These are phyloP conservation scores for barley (Hordeum vulgare) DNA, from an alignment of 176 grass and related monocot species.

Conservation along the genomic window MorexV3_pseudomolecules_assembly NC_058519.1:37004333-37004832, in stretches of 20 bases:
- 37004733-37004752: background rate
- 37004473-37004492: background rate
- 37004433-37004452: background rate
- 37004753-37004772: too few species aligned
- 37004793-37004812: background rate
- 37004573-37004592: background rate
- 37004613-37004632: background rate
- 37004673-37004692: background rate
- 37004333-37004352: background rate
- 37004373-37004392: conserved; percentile 17
- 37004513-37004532: background rate
- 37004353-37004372: conserved; percentile 13
- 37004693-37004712: background rate
- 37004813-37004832: conserved; percentile 10
- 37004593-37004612: background rate
- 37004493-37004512: background rate
- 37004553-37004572: background rate
- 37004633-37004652: background rate
- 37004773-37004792: background rate
- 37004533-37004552: background rate
- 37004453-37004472: too few species aligned
- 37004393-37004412: background rate
- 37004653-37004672: background rate
- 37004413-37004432: background rate
- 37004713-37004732: too few species aligned